Evolutionary conservation across 805 yeast species (phyloP), one percentile per base, ranked within the genome.

Genomic region (Vanderwaltozyma polyspora): DNA sequence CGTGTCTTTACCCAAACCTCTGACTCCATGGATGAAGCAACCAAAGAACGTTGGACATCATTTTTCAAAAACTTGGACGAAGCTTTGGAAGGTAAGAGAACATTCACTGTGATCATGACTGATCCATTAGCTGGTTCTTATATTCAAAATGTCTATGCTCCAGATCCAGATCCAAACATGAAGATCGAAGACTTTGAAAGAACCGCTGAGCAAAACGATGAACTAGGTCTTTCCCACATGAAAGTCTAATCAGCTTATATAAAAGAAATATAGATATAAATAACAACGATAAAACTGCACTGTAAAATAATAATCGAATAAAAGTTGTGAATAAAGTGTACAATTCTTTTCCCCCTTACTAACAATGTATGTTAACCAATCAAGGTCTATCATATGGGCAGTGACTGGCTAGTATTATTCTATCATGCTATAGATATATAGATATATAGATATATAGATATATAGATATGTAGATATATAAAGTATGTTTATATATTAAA

Each of bases 121-220:
- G 99, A 91, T 60, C 98, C 99, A 6, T 63, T 91, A 49, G 95
- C 96, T 14, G 79, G 94, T 4, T 85, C 95, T 1, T 91, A 91
- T 52, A 81, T 91, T 42, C 99, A 91, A 62, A 91, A 91, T 55
- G 91, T 89, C n/a, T 91, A 87, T 54, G 99, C 99, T 24, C 99
- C 99, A 19, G 99, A 91, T 62, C 73, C 74, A 28, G 99, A 91
- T 62, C 99, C 99, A 44, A 84, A 89, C 56, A 91, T 91, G 97
- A 68, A 58, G 28, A 73, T 82, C 40, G 95, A 81, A 61, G 95
- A 91, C 38, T 84, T 74, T 47, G 94, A 85, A 46, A 81, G 99
- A 67, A 78, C 94, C 2, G 64, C 67, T 27, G 80, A 84, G 51
- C 93, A 87, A 60, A 86, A 91, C 55, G 98, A 91, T 53, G 89